phyloP scores from a whole-genome alignment of 345 rosid species.

The Populus pruinosa region DNA sequence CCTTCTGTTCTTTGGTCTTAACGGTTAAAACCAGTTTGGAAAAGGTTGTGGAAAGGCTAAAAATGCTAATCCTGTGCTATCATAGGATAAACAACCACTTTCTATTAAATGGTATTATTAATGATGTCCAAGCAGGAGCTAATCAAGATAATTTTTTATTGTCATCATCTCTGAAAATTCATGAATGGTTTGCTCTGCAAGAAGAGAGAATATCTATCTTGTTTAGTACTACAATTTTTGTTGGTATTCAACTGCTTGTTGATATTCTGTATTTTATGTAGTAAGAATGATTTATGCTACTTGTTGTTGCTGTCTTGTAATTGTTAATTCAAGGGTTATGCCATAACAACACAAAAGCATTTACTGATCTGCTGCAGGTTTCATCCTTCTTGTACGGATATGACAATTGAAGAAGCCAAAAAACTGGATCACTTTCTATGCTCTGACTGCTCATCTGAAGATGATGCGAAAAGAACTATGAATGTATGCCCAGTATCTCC shows the following conservation, averaged over 20 bases:
- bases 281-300: neutral
- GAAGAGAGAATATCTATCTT: neutral
- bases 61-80: neutral
- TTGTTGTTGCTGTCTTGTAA: slow-evolving; percentile 1
- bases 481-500: slow-evolving; percentile 49
- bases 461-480: slow-evolving; percentile 53
- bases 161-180: neutral
- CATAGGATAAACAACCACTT: neutral
- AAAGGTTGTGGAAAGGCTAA: neutral
- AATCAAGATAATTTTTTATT: neutral
- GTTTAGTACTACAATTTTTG: neutral
- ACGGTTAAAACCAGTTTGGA: neutral
- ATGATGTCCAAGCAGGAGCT: neutral
- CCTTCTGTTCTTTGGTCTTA: neutral
- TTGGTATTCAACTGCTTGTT: neutral
- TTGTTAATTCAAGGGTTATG: neutral
- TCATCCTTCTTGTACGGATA: slow-evolving; percentile 82
- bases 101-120: neutral
- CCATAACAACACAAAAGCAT: neutral
- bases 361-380: slow-evolving; percentile 45
- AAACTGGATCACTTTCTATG: slow-evolving; percentile 71
- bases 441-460: slow-evolving; percentile 64
- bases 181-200: neutral
- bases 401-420: slow-evolving; percentile 83
- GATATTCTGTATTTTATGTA: neutral